A percentile compares a stretch with the other conserved stretches of the same genome.
Conservation (phyloP, 2,329 filamentous ascomycete genomes). For the Colletotrichum incanum region DNA sequence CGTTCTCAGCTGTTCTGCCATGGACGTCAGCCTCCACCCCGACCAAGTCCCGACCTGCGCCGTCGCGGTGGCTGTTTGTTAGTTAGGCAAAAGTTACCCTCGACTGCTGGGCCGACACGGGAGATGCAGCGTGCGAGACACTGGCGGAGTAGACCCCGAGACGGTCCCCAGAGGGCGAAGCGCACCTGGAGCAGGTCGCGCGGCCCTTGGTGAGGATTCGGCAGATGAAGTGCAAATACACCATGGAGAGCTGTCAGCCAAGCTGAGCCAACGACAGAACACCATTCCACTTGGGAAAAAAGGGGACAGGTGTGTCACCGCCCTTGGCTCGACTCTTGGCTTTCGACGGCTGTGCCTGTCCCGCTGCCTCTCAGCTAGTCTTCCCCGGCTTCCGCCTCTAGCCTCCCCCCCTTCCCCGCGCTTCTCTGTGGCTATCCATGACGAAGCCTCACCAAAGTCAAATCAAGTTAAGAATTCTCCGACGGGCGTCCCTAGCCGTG, state of each 20-base stretch:
- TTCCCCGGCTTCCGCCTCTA: conserved; percentile 16
- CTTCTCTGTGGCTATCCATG: conserved; percentile 12
- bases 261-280: conserved; percentile 21
- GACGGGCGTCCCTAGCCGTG: conserved; percentile 28
- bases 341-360: conserved; percentile 23
- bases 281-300: conserved; percentile 5
- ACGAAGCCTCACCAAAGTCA: conserved; percentile 31
- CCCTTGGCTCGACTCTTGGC: conserved; percentile 40
- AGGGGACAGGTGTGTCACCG: conserved; percentile 18
- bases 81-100: conserved; percentile 12
- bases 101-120: background rate
- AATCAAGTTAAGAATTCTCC: conserved; percentile 42
- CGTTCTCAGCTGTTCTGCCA: background rate
- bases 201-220: background rate
- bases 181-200: conserved; percentile 10
- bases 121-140: conserved; percentile 28
- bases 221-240: background rate
- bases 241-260: background rate
- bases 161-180: conserved; percentile 18
- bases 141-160: conserved; percentile 13
- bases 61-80: conserved; percentile 22
- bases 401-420: conserved; percentile 35
- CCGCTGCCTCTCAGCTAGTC: conserved; percentile 12
- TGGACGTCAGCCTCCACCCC: conserved; percentile 18
- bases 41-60: conserved; percentile 27